Conservation (phyloP, 2,329 filamentous ascomycete genomes). For the Talaromyces sp. region DNA sequence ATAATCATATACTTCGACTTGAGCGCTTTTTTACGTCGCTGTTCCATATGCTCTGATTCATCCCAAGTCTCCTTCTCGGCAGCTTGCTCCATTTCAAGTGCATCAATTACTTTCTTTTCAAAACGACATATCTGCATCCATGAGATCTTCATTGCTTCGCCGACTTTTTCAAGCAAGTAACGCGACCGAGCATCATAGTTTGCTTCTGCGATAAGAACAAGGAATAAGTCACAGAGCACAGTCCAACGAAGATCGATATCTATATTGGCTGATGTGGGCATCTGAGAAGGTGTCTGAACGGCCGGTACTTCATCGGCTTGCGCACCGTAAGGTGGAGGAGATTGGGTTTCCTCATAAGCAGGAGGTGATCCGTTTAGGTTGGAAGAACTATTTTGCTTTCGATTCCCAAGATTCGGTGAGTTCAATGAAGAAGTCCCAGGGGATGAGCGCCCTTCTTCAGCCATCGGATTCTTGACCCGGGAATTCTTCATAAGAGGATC, state of each 20-base stretch:
- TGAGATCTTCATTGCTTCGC: constrained; percentile 69
- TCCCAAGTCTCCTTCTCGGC: constrained; percentile 97
- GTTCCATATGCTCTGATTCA: constrained; percentile 89
- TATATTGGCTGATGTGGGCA: constrained; percentile 75
- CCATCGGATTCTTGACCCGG: constrained; percentile 87
- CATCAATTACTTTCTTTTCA: constrained; percentile 94
- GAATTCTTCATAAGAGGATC: constrained; percentile 86
- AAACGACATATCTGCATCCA: constrained; percentile 95
- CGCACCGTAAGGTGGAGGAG: constrained; percentile 48
- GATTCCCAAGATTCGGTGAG: constrained; percentile 24
- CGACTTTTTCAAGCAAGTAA: constrained; percentile 76
- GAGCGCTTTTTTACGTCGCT: constrained; percentile 70
- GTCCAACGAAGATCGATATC: constrained; percentile 98
- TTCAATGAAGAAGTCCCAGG: constrained; percentile 35
- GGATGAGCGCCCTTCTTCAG: constrained; percentile 42
- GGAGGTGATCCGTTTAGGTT: constrained; percentile 36
- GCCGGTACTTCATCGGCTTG: constrained; percentile 68
- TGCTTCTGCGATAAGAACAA: constrained; percentile 93
- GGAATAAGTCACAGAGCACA: constrained; percentile 88
- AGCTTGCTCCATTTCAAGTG: constrained; percentile 93
- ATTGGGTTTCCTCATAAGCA: constrained; percentile 46
- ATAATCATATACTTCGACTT: constrained; percentile 88
- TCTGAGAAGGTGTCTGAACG: constrained; percentile 74
- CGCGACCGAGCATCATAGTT: constrained; percentile 87
- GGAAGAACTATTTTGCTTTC: constrained; percentile 28